These are phyloP conservation scores for Violaceomyces palustris DNA, from an alignment of 1,284 basidiomycete species.

Conservation along the genomic window DNA sequence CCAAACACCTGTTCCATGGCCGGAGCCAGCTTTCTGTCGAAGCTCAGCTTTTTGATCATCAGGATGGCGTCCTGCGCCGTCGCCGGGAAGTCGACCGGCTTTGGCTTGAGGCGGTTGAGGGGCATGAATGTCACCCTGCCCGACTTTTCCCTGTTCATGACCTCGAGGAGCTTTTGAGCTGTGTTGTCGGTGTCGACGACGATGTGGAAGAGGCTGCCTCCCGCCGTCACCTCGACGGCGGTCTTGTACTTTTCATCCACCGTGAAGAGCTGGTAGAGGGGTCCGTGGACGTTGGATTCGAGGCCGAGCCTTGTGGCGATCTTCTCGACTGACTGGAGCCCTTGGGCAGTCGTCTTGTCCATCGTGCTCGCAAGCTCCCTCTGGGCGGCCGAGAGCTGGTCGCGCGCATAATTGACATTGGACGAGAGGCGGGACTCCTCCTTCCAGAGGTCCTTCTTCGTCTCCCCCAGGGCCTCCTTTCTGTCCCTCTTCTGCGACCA, in stretches of 20 bases:
- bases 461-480: constrained; percentile 51
- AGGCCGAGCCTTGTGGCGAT: constrained; percentile 72
- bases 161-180: constrained; percentile 76
- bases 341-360: constrained; percentile 80
- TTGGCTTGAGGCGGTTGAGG: constrained; percentile 86
- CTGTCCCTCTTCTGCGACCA: constrained; percentile 35
- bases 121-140: constrained; percentile 98
- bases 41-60: constrained; percentile 68
- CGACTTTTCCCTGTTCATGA: constrained; percentile 84
- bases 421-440: constrained; percentile 70
- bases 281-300: constrained; percentile 72
- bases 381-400: constrained; percentile 76
- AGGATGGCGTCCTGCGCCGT: constrained; percentile 78
- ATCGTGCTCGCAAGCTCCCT: constrained; percentile 80
- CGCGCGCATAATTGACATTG: constrained; percentile 67
- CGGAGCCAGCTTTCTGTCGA: constrained; percentile 66
- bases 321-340: constrained; percentile 74
- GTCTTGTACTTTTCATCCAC: constrained; percentile 89
- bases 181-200: constrained; percentile 95
- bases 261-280: constrained; percentile 87
- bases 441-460: constrained; percentile 62
- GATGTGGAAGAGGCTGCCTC: constrained; percentile 91
- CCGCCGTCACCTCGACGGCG: constrained; percentile 88
- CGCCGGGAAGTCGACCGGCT: constrained; percentile 61
- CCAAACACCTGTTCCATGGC: constrained; percentile 99